phyloP scores from a whole-genome alignment of 228 moss, liverwort and hornwort species.

The Sphagnum magellanicum region DNA sequence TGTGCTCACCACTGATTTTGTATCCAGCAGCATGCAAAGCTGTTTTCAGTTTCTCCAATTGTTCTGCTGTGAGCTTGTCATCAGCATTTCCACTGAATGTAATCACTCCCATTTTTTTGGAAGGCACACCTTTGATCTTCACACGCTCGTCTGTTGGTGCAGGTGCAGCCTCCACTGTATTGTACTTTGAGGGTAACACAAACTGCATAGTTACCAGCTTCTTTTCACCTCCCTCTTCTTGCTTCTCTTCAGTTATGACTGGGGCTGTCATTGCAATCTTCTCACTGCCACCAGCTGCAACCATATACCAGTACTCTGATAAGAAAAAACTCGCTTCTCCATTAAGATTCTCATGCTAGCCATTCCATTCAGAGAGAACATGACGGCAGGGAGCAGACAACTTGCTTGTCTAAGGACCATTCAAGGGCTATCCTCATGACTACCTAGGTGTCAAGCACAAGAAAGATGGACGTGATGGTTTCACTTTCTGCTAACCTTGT shows the following conservation, averaged over 20 bases:
- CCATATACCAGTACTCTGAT: not conserved
- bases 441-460: too few relatives aligned
- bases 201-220: slow-evolving; percentile 82
- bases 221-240: slow-evolving; percentile 27
- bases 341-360: not conserved
- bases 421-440: too few relatives aligned
- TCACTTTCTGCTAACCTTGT: not conserved
- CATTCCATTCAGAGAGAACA: not conserved
- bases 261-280: slow-evolving; percentile 87
- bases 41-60: slow-evolving; percentile 41
- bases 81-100: slow-evolving; percentile 61
- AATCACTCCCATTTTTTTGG: slow-evolving; percentile 61
- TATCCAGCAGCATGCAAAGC: slow-evolving; percentile 61
- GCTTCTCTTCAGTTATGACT: slow-evolving; percentile 57
- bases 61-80: slow-evolving; percentile 44
- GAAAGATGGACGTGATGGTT: too few relatives aligned
- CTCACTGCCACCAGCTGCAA: slow-evolving; percentile 28
- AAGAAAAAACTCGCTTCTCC: not conserved
- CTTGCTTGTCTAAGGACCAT: too few relatives aligned
- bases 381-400: too few relatives aligned
- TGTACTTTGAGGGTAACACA: slow-evolving; percentile 67
- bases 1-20: slow-evolving; percentile 52
- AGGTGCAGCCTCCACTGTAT: slow-evolving; percentile 56
- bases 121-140: slow-evolving; percentile 60
- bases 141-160: slow-evolving; percentile 84